phyloP scores from a whole-genome alignment of 768 basidiomycete genomes.

The Auriscalpium orientale region DNA sequence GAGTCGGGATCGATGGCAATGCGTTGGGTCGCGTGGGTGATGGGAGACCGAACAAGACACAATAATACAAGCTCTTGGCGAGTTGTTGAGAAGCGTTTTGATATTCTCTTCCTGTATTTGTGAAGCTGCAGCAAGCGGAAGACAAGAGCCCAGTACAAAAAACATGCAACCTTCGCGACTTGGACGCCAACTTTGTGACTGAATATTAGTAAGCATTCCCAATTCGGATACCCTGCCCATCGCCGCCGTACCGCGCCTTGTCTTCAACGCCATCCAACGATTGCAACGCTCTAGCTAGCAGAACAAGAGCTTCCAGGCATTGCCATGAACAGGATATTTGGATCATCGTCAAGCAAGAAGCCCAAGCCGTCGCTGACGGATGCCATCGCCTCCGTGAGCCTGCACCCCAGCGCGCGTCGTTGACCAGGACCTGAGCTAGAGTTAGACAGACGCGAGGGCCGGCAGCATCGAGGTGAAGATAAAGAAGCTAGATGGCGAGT shows the following conservation, averaged over 20 bases:
- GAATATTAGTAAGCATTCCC: background rate
- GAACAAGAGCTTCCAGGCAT: too few species aligned
- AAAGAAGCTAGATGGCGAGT: conserved; percentile 91
- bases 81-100: too few species aligned
- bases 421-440: conserved; percentile 1
- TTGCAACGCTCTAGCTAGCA: too few species aligned
- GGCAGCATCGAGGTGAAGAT: conserved; percentile 93
- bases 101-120: too few species aligned
- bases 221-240: background rate
- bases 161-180: background rate
- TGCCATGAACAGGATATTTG: conserved; percentile 82
- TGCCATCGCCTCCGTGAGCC: conserved; percentile 80
- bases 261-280: background rate
- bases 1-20: background rate
- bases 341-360: conserved; percentile 64
- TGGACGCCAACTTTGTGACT: background rate
- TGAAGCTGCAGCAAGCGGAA: too few species aligned
- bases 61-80: too few species aligned
- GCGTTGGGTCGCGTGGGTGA: too few species aligned
- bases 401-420: background rate
- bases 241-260: background rate
- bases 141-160: too few species aligned
- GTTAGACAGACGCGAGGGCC: conserved; percentile 79
- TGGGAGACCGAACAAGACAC: too few species aligned
- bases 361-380: conserved; percentile 84